phyloP scores from a whole-genome alignment of 2,329 filamentous ascomycete genomes.

The Xylaria hypoxylon region DNA sequence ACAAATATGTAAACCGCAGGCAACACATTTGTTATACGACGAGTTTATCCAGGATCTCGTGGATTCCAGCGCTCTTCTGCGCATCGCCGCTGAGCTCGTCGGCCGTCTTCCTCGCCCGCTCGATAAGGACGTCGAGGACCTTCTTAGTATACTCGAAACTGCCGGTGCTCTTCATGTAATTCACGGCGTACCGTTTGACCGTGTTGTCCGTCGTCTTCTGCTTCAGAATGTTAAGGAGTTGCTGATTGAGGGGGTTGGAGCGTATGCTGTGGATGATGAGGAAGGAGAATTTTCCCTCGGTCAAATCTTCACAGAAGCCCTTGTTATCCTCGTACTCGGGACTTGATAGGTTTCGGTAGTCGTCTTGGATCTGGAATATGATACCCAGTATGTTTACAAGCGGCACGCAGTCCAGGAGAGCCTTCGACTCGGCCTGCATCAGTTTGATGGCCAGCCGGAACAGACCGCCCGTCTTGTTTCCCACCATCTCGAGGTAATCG shows the following conservation, averaged over 20 bases:
- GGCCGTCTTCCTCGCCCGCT: constrained; percentile 71
- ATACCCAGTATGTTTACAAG: constrained; percentile 88
- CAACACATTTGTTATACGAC: constrained; percentile 47
- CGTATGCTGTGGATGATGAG: constrained; percentile 95
- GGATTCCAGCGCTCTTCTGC: constrained; percentile 68
- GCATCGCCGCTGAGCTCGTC: constrained; percentile 72
- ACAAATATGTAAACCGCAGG: background rate
- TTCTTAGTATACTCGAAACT: constrained; percentile 87
- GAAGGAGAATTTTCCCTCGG: constrained; percentile 97
- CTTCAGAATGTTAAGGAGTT: constrained; percentile 91
- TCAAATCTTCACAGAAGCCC: constrained; percentile 93
- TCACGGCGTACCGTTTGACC: constrained; percentile 90
- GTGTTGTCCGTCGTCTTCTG: constrained; percentile 88
- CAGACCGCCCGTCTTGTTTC: constrained; percentile 88
- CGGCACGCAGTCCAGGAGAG: constrained; percentile 76
- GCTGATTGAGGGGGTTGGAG: constrained; percentile 76
- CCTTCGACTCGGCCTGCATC: constrained; percentile 80
- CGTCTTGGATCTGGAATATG: constrained; percentile 91
- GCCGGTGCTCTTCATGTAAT: constrained; percentile 89
- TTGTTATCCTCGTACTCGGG: constrained; percentile 87
- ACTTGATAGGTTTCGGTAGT: constrained; percentile 88
- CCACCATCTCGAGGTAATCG: constrained; percentile 94
- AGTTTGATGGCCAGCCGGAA: constrained; percentile 87
- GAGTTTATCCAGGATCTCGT: constrained; percentile 77
- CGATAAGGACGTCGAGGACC: constrained; percentile 73